Conservation (phyloP, 306 rosid genomes). For the Crotalaria pallida region DNA sequence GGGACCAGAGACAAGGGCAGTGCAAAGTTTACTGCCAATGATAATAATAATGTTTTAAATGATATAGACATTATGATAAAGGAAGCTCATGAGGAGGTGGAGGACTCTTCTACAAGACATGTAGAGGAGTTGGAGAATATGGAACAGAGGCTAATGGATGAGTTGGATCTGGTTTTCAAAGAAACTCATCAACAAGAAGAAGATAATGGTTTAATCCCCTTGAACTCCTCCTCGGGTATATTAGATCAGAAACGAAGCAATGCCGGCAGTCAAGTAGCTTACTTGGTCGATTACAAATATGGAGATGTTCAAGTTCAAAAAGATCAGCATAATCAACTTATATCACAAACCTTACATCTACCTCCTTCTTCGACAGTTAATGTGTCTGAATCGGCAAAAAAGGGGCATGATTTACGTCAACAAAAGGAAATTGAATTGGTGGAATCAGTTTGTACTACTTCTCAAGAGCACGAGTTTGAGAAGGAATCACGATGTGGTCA, state of each 20-base stretch:
- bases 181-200: no score
- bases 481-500: no score
- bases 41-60: conserved; percentile 10
- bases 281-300: conserved; percentile 24
- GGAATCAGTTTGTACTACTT: no score
- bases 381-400: conserved; percentile 9
- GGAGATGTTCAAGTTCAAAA: conserved; percentile 20
- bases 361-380: conserved; percentile 9
- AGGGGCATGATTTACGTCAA: no score
- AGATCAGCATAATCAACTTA: conserved; percentile 23
- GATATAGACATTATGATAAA: conserved; percentile 24
- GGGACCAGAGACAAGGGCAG: no score
- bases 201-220: no score
- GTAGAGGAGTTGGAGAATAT: not conserved
- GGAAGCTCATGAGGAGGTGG: conserved; percentile 22
- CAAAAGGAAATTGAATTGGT: no score
- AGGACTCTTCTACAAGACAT: not conserved
- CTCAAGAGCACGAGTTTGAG: no score
- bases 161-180: no score
- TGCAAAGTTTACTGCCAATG: not conserved
- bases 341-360: conserved; percentile 8
- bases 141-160: conserved; percentile 26
- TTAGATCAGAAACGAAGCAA: conserved; percentile 20
- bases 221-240: not conserved
- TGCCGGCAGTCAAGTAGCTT: conserved; percentile 33